These are phyloP conservation scores for Sporisorium scitamineum DNA, from an alignment of 1,284 basidiomycete species.

Conservation along the genomic window DNA sequence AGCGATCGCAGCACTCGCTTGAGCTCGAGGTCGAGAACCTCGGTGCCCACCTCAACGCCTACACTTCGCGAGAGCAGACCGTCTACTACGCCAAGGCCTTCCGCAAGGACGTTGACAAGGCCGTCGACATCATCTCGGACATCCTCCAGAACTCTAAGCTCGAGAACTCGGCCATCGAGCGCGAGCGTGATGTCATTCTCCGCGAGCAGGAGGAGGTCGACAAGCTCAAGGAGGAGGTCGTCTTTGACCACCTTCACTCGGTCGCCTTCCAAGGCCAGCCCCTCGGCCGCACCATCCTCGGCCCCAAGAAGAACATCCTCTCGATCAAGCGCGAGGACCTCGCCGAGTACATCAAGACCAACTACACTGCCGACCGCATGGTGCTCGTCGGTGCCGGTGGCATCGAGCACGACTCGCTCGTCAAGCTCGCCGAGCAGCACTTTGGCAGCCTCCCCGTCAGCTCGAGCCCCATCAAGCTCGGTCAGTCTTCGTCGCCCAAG, in stretches of 20 bases:
- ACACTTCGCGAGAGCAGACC: conserved; percentile 98
- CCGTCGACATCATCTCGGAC: conserved; percentile 97
- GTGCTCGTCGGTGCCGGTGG: conserved; percentile 97
- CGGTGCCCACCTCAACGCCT: conserved; percentile 97
- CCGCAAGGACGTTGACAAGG: conserved; percentile 89
- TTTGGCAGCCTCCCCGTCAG: conserved; percentile 91
- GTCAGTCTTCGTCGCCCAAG: conserved; percentile 72
- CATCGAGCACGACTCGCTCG: conserved; percentile 90
- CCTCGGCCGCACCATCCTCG: conserved; percentile 96
- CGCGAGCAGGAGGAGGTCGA: conserved; percentile 99
- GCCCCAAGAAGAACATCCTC: conserved; percentile 94
- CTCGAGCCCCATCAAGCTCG: conserved; percentile 86
- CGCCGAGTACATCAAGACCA: conserved; percentile 90
- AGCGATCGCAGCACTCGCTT: conserved; percentile 88
- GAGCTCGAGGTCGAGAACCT: conserved; percentile 99
- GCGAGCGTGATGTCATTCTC: conserved; percentile 96
- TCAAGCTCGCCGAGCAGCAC: conserved; percentile 93
- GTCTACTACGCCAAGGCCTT: conserved; percentile 99
- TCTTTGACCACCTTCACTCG: conserved; percentile 97
- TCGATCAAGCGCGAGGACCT: conserved; percentile 95
- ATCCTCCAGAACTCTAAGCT: conserved; percentile 98
- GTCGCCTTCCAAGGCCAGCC: conserved; percentile 96
- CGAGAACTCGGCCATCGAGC: conserved; percentile 87
- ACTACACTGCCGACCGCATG: conserved; percentile 99
- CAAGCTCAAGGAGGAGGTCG: conserved; percentile 97